Evolutionary conservation across 1,284 basidiomycete species (phyloP).

Genomic region (Coniferiporia weirii): DNA sequence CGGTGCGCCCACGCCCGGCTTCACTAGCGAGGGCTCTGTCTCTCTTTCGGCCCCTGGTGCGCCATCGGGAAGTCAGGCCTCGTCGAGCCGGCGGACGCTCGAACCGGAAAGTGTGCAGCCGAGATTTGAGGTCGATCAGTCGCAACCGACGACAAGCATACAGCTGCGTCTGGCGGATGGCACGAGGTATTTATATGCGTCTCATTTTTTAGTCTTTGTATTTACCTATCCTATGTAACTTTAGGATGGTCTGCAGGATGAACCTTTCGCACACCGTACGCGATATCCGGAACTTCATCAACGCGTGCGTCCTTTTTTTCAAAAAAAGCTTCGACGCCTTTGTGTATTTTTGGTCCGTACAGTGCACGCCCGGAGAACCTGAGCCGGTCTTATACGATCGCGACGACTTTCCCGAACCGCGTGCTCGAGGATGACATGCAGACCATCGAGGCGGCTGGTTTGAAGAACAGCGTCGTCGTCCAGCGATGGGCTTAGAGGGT

Average conservation of each 20-base stretch:
- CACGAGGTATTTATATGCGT: constrained; percentile 51
- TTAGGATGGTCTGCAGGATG: constrained; percentile 81
- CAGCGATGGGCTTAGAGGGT: constrained; percentile 63
- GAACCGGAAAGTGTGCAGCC: constrained; percentile 42
- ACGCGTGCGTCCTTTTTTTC: constrained; percentile 62
- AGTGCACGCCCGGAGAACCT: constrained; percentile 73
- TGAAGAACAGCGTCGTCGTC: constrained; percentile 82
- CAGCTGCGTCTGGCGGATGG: constrained; percentile 91
- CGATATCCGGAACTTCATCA: constrained; percentile 85
- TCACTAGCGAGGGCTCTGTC: constrained; percentile 47
- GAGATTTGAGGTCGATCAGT: constrained; percentile 78
- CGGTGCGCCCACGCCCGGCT: constrained; percentile 57
- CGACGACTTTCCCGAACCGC: constrained; percentile 78
- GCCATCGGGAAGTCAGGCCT: constrained; percentile 15
- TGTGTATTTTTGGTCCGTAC: not conserved
- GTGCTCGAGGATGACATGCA: constrained; percentile 61
- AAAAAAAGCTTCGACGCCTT: not conserved
- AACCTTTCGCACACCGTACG: constrained; percentile 89
- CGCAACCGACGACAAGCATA: constrained; percentile 82
- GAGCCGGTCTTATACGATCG: constrained; percentile 66
- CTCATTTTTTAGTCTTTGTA: constrained; percentile 7
- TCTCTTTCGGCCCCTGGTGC: constrained; percentile 22
- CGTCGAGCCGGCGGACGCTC: constrained; percentile 20
- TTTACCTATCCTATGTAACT: not conserved
- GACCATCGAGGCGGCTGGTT: constrained; percentile 71